phyloP scores from a whole-genome alignment of 345 rosid species.

The Trapa bicornis region DNA sequence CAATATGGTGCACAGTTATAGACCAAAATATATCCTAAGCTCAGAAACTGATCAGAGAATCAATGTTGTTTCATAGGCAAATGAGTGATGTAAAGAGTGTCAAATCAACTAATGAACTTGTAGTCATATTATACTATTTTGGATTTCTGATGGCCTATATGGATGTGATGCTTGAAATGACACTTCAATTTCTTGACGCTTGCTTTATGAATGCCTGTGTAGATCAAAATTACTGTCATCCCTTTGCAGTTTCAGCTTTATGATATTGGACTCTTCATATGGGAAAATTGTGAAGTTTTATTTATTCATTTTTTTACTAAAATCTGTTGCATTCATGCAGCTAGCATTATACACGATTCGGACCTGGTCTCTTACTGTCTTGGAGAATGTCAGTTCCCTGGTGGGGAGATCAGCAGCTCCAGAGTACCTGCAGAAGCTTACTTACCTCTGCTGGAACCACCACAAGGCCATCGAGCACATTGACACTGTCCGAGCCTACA shows the following conservation, averaged over 20 bases:
- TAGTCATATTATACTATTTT: too few relatives aligned
- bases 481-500: slow-evolving; percentile 91
- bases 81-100: too few relatives aligned
- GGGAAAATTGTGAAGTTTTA: neutral
- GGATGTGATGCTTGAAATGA: too few relatives aligned
- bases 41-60: too few relatives aligned
- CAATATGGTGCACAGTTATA: too few relatives aligned
- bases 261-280: neutral
- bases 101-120: too few relatives aligned
- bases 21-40: too few relatives aligned
- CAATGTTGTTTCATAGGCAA: too few relatives aligned
- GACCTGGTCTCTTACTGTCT: slow-evolving; percentile 92
- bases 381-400: slow-evolving; percentile 87
- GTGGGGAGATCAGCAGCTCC: slow-evolving; percentile 87
- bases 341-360: slow-evolving; percentile 91
- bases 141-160: too few relatives aligned
- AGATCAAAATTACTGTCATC: neutral
- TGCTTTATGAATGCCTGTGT: too few relatives aligned
- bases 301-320: neutral
- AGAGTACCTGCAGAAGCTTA: slow-evolving; percentile 77
- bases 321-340: slow-evolving; percentile 24
- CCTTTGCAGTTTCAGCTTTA: neutral
- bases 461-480: slow-evolving; percentile 80
- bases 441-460: slow-evolving; percentile 97
- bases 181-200: too few relatives aligned